Evolutionary conservation across 73 alveolate species (phyloP).

Genomic region (Paramecium octaurelia): DNA sequence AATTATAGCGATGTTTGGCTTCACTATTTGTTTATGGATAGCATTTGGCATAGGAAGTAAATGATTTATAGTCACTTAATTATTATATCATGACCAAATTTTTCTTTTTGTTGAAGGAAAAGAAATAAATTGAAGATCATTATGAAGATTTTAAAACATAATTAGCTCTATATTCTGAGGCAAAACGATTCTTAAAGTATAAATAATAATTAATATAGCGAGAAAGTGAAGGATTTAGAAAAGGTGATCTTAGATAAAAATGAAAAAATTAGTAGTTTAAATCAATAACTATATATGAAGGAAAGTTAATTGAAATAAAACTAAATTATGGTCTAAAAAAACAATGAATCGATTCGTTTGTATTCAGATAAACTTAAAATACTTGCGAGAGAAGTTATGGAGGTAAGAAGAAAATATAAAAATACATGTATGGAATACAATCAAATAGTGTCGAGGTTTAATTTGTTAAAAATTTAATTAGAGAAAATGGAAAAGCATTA

Average conservation of each 20-base stretch:
- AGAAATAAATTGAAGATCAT: neutral
- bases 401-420: constrained; percentile 22
- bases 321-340: neutral
- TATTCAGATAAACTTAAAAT: constrained; percentile 36
- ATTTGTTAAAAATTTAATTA: neutral
- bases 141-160: constrained; percentile 5
- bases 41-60: neutral
- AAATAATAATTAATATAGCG: neutral
- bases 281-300: neutral
- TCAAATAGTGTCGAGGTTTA: neutral
- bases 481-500: constrained; percentile 23
- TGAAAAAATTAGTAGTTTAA: neutral
- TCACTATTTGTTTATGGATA: constrained; percentile 27
- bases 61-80: constrained; percentile 23
- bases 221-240: constrained; percentile 29
- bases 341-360: neutral
- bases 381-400: constrained; percentile 3
- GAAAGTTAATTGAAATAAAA: constrained; percentile 13
- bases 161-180: neutral
- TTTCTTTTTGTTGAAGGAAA: constrained; percentile 20
- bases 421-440: constrained; percentile 7
- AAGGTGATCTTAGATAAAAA: neutral
- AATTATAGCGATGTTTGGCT: neutral
- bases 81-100: constrained; percentile 21
- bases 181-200: constrained; percentile 23